Conservation (phyloP, 345 rosid species). For the Mangifera indica region DNA sequence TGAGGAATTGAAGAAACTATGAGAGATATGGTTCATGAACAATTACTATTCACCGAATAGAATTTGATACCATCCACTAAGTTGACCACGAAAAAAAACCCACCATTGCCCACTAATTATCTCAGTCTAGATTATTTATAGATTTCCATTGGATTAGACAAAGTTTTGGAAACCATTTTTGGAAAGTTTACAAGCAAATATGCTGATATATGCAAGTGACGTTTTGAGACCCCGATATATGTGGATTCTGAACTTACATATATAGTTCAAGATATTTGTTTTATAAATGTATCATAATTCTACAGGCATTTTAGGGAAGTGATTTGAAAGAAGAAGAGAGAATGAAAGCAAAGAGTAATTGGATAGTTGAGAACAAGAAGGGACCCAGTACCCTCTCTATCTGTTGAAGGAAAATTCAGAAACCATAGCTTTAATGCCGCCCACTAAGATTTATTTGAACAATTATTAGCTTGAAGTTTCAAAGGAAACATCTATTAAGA, state of each 20-base stretch:
- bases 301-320: neutral
- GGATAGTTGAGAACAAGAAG: neutral
- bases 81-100: neutral
- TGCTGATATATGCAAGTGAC: no score
- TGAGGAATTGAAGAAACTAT: neutral
- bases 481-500: conserved; percentile 7
- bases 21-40: neutral
- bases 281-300: no score
- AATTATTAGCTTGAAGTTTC: neutral
- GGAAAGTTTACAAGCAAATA: no score
- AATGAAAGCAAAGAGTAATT: neutral
- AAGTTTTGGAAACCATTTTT: neutral
- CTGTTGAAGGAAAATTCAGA: conserved; percentile 8
- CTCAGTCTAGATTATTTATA: neutral
- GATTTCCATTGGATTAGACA: neutral
- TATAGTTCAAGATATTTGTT: no score
- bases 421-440: conserved; percentile 14
- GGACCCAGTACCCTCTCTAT: conserved; percentile 8
- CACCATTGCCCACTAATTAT: neutral
- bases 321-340: neutral
- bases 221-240: no score
- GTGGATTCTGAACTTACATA: no score
- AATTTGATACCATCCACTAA: conserved; percentile 5
- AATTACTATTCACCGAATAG: conserved; percentile 4
- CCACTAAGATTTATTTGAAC: conserved; percentile 12